Evolutionary conservation across 169 alveolate genomes (phyloP), one percentile per base, ranked within the genome.

Genomic region (Eimeria necatrix): DNA sequence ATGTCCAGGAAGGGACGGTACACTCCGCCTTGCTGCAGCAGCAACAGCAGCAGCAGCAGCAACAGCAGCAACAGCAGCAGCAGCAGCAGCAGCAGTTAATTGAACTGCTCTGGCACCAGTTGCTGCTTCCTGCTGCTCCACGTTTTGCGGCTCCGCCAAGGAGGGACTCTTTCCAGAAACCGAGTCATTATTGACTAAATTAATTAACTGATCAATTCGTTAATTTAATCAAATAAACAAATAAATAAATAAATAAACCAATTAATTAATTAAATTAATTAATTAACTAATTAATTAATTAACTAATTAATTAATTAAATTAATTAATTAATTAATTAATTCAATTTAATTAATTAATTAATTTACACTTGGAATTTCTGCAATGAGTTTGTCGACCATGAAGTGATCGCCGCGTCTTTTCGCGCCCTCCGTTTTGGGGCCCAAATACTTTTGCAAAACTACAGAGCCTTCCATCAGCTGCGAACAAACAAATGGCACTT

Each of bases 391-490:
- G 49, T 48, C 61, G 0, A 48, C 71, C 89, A 80, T 18, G 61
- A 80, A 80, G 59, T 71, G 8, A 18, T 80, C 89, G 22, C 61
- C 70, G 8, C 59, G 71, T 4, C 70, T 49, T 51, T 80, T 52
- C 46, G 89, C 64, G 0, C 49, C 70, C 71, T 51, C 61, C 49
- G 51, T 56, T 71, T 46, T 46, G 0, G 89, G 89, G 32, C 70
- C 24, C 41, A 80, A 9, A n/a, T 80, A 80, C 20, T 80, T 80
- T 49, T 24, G 71, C 7, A 56, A 71, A 20, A 80, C 89, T 10
- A 80, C 51, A 56, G 89, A 80, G 24, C 26, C 20, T 71, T 80
- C 89, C 89, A 80, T 80, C 10, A 80, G 89, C 89, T 80, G 89
- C 89, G 2, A 7, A 24, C 49, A 18, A 68, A 68, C 16, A 5